A percentile compares a stretch with the other conserved stretches of the same genome.
These are phyloP conservation scores for Naganishia vaughanmartiniae DNA, from an alignment of 768 basidiomycete genomes.

Conservation along the genomic window DNA sequence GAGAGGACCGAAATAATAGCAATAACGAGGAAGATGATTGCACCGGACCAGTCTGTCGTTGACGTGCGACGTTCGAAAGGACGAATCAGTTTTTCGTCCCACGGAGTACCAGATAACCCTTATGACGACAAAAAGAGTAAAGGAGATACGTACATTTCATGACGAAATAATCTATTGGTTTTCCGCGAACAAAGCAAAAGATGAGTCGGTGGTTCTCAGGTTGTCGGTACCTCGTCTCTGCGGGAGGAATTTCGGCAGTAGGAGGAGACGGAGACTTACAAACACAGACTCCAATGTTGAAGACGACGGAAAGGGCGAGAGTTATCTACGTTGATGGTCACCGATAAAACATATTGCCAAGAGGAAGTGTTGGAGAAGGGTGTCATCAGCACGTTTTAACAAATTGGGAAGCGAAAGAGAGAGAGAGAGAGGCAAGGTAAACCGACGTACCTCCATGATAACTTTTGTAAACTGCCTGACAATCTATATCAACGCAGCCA, in stretches of 20 bases:
- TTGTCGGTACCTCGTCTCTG: no score
- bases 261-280: constrained; percentile 62
- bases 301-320: constrained; percentile 45
- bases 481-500: constrained; percentile 48
- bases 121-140: not conserved
- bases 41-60: constrained; percentile 61
- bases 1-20: constrained; percentile 70
- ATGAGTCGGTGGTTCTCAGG: not conserved
- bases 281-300: constrained; percentile 64
- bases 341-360: not conserved
- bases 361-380: no score
- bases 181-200: constrained; percentile 16
- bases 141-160: constrained; percentile 43
- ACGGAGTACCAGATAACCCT: no score
- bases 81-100: not conserved
- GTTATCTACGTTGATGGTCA: constrained; percentile 39
- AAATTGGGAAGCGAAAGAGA: constrained; percentile 62
- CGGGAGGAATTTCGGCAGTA: not conserved
- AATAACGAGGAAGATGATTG: constrained; percentile 78
- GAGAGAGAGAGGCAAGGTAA: constrained; percentile 59
- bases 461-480: constrained; percentile 68
- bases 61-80: not conserved
- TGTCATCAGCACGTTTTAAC: constrained; percentile 55
- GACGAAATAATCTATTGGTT: constrained; percentile 41
- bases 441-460: constrained; percentile 60